phyloP scores from a whole-genome alignment of 306 rosid species.

The Vigna reflexopilosa region DNA sequence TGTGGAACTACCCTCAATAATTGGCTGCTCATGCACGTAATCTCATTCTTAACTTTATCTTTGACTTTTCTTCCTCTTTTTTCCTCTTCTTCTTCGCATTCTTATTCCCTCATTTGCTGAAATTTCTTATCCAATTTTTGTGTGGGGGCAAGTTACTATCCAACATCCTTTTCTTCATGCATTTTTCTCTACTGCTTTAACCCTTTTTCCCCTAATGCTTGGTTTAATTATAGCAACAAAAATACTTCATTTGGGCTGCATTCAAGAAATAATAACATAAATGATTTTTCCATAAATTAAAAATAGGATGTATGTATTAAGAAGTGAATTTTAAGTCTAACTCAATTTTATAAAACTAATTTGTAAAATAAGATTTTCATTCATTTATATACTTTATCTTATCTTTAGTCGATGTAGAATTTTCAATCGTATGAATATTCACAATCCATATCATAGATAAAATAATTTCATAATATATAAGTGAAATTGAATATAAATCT shows the following conservation, averaged over 20 bases:
- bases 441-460: no score
- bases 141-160: constrained; percentile 19
- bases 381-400: no score
- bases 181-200: background rate
- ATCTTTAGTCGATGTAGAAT: rapidly evolving
- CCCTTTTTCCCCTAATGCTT: background rate
- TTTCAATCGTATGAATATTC: no score
- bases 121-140: constrained; percentile 38
- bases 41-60: constrained; percentile 26
- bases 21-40: constrained; percentile 54
- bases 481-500: no score
- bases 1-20: constrained; percentile 47
- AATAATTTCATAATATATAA: no score
- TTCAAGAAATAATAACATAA: background rate
- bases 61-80: constrained; percentile 38
- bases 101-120: constrained; percentile 5
- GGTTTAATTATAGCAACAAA: background rate
- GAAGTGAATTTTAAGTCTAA: no score
- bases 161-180: background rate
- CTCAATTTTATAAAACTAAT: no score
- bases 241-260: background rate
- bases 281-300: no score
- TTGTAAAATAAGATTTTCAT: no score
- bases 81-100: background rate
- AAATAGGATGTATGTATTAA: no score